phyloP scores from a whole-genome alignment of 345 rosid genomes.

The Angophora floribunda region DNA sequence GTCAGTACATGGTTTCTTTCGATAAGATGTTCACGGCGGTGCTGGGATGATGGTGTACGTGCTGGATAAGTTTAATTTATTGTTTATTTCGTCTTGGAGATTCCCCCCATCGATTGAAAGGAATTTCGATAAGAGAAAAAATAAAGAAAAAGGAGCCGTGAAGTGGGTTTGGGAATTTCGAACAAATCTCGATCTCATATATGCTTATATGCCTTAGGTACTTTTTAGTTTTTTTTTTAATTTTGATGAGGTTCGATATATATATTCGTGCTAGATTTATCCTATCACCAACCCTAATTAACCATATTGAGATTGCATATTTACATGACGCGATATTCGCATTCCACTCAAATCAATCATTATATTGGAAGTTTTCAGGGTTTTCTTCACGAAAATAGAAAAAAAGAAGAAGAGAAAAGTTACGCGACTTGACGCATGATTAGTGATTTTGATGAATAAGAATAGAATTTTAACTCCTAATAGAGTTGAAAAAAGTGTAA shows the following conservation, averaged over 20 bases:
- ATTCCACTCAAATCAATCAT: background rate
- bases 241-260: background rate
- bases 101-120: background rate
- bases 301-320: background rate
- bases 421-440: background rate
- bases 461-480: background rate
- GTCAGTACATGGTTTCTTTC: background rate
- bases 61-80: background rate
- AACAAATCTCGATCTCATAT: background rate
- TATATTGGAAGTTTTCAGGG: background rate
- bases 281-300: background rate
- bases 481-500: background rate
- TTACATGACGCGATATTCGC: background rate
- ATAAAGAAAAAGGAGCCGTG: background rate
- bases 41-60: background rate
- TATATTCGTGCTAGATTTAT: background rate
- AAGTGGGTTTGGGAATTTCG: background rate
- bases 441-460: background rate
- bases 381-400: background rate
- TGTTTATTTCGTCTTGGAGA: background rate
- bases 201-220: background rate
- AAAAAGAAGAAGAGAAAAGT: background rate
- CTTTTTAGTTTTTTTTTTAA: background rate
- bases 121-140: background rate
- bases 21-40: background rate